Evolutionary conservation across 768 basidiomycete species (phyloP).

Genomic region (Clitopilus hobsonii): DNA sequence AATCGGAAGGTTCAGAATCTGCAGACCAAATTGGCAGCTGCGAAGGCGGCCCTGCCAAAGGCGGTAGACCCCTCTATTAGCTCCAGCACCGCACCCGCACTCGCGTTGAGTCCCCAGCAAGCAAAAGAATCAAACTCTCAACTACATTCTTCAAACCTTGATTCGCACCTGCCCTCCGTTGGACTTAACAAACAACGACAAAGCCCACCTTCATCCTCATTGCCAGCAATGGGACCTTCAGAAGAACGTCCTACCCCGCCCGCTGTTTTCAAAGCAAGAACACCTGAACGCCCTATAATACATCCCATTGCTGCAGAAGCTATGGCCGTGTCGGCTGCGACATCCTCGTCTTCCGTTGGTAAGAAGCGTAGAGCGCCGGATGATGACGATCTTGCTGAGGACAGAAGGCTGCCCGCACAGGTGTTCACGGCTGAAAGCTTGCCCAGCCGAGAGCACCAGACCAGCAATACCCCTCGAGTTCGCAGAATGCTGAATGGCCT

Average conservation of each 20-base stretch:
- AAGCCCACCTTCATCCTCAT: constrained; percentile 39
- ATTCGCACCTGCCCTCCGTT: constrained; percentile 15
- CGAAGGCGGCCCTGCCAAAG: constrained; percentile 35
- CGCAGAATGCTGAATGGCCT: constrained; percentile 53
- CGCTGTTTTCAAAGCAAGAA: constrained; percentile 47
- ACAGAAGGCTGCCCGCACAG: constrained; percentile 52
- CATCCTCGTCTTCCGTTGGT: constrained; percentile 40
- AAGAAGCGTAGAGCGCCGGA: constrained; percentile 77
- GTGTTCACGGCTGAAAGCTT: constrained; percentile 56
- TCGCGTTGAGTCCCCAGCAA: constrained; percentile 10
- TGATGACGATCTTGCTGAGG: constrained; percentile 62
- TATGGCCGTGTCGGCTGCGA: constrained; percentile 12
- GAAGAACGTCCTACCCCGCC: constrained; percentile 34
- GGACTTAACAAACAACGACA: constrained; percentile 17
- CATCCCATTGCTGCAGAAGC: constrained; percentile 18
- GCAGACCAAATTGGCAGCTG: constrained; percentile 59
- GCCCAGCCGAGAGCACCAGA: constrained; percentile 30
- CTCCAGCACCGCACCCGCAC: constrained; percentile 3
- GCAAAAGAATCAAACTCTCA: constrained; percentile 18
- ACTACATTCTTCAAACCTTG: constrained; percentile 14
- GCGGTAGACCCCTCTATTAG: constrained; percentile 6
- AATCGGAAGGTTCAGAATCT: constrained; percentile 69
- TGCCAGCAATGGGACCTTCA: constrained; percentile 49
- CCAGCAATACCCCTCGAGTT: constrained; percentile 52
- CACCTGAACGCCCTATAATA: constrained; percentile 37